Evolutionary conservation across 2,329 filamentous ascomycete species (phyloP).

Genomic region (Cryphonectria radicalis): DNA sequence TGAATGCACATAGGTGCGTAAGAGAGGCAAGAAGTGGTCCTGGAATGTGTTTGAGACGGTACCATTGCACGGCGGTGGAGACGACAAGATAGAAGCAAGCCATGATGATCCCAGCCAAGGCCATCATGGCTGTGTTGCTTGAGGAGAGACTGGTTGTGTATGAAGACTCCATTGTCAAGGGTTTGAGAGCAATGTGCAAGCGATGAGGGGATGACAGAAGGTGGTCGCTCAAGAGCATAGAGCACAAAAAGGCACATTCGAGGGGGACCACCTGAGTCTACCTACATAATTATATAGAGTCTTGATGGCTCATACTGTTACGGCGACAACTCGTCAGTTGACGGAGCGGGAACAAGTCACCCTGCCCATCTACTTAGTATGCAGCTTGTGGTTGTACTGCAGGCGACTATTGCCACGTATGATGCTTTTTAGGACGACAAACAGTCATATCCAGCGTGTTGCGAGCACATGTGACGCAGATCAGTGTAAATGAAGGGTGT

Average conservation of each 20-base stretch:
- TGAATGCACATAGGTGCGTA: conserved; percentile 35
- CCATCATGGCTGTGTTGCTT: background rate
- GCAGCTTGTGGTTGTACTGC: background rate
- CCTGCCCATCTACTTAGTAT: no score
- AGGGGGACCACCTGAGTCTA: no score
- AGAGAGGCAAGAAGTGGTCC: conserved; percentile 35
- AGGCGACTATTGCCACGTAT: background rate
- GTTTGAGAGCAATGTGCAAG: background rate
- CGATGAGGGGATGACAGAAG: background rate
- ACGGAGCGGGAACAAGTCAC: background rate
- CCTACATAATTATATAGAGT: background rate
- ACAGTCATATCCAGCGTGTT: background rate
- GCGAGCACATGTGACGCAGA: background rate
- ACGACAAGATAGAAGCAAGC: background rate
- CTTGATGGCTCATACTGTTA: no score
- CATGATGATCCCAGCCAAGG: background rate
- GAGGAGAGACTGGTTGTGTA: background rate
- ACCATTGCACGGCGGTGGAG: conserved; percentile 30
- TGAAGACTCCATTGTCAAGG: background rate
- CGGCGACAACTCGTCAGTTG: no score
- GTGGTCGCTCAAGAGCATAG: background rate
- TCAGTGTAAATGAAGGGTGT: background rate
- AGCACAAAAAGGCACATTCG: no score
- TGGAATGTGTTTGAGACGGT: conserved; percentile 36
- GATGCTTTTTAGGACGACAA: background rate